These are phyloP conservation scores for Penicillium canescens DNA, from an alignment of 495 filamentous ascomycete genomes.

Conservation along the genomic window DNA sequence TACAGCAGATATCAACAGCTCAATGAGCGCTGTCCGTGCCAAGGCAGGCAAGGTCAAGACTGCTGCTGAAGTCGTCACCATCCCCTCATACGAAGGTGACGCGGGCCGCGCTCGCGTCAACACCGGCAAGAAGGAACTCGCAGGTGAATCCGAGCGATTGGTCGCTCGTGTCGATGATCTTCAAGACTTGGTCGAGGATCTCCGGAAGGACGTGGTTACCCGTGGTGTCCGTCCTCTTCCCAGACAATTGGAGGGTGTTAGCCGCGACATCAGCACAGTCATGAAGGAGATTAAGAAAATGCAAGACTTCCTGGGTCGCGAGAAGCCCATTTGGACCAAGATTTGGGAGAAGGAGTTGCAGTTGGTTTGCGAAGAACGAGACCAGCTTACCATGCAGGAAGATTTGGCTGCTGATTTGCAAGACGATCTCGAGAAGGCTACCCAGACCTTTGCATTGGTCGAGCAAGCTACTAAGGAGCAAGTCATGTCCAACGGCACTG, in stretches of 20 bases:
- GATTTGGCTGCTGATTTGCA: slow-evolving; percentile 88
- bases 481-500: slow-evolving; percentile 63
- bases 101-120: slow-evolving; percentile 81
- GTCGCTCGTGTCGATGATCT: slow-evolving; percentile 92
- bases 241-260: slow-evolving; percentile 83
- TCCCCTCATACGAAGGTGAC: slow-evolving; percentile 65
- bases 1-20: slow-evolving; percentile 80
- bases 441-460: slow-evolving; percentile 88
- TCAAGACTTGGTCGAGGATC: slow-evolving; percentile 92
- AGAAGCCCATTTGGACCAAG: slow-evolving; percentile 96
- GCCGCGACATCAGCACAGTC: slow-evolving; percentile 79
- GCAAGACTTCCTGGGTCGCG: slow-evolving; percentile 83
- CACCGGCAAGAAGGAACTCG: slow-evolving; percentile 79
- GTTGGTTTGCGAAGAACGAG: slow-evolving; percentile 90
- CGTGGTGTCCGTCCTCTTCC: slow-evolving; percentile 91
- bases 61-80: slow-evolving; percentile 64
- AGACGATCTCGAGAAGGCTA: slow-evolving; percentile 92
- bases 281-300: slow-evolving; percentile 91
- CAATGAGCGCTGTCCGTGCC: slow-evolving; percentile 76
- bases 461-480: slow-evolving; percentile 97
- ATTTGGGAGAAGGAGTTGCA: slow-evolving; percentile 98
- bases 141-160: slow-evolving; percentile 80
- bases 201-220: slow-evolving; percentile 93
- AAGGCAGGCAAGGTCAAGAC: slow-evolving; percentile 81
- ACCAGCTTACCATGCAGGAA: slow-evolving; percentile 91